Conservation (phyloP, 495 filamentous ascomycete genomes). For the Aspergillus affinis region DNA sequence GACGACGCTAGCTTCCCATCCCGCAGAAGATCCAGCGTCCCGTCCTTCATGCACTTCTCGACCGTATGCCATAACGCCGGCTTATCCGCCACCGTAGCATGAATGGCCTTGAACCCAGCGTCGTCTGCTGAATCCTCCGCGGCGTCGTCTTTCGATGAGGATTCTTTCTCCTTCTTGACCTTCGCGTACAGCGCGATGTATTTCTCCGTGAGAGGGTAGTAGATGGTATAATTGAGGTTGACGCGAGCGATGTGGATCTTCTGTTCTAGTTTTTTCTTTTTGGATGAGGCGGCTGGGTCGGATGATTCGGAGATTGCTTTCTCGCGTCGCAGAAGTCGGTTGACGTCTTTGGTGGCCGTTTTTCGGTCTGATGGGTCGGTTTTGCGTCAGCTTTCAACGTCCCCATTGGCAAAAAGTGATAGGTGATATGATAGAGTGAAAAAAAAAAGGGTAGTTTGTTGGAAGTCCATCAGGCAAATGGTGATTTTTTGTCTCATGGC, state of each 20-base stretch:
- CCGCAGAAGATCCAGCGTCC: constrained; percentile 56
- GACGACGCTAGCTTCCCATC: constrained; percentile 46
- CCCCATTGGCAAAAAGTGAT: no score
- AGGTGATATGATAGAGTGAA: no score
- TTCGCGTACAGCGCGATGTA: constrained; percentile 77
- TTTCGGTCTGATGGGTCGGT: constrained; percentile 63
- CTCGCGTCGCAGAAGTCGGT: constrained; percentile 49
- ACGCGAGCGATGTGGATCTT: constrained; percentile 71
- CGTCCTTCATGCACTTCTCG: constrained; percentile 66
- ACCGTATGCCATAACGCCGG: constrained; percentile 69
- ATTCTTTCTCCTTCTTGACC: constrained; percentile 27
- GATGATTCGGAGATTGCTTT: constrained; percentile 42
- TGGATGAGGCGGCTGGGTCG: constrained; percentile 35
- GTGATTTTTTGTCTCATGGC: background rate
- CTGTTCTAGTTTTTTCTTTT: constrained; percentile 45
- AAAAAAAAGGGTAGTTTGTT: background rate
- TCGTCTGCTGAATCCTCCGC: constrained; percentile 15
- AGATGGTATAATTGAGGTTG: constrained; percentile 83
- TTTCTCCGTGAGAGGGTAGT: constrained; percentile 74
- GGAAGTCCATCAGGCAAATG: background rate
- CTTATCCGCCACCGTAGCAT: constrained; percentile 30
- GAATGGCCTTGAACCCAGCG: constrained; percentile 4
- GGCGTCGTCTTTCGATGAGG: constrained; percentile 9
- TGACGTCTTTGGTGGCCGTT: constrained; percentile 72
- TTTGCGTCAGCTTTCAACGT: no score